Evolutionary conservation across 1,284 basidiomycete genomes (phyloP), one percentile per base, ranked within the genome.

Genomic region (Neolentinus lepideus): DNA sequence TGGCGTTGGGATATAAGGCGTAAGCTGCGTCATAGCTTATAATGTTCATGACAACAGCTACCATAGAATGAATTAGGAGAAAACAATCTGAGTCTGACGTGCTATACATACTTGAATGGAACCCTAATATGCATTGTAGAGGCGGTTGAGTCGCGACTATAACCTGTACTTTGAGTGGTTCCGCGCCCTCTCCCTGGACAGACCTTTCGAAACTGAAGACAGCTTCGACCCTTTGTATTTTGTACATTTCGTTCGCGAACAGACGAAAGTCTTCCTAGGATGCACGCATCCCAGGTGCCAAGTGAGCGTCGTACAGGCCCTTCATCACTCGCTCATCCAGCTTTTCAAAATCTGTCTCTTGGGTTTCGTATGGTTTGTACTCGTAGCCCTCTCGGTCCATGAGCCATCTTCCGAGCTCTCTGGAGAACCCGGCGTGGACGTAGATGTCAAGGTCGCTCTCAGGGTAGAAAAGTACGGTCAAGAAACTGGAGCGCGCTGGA

Each of bases 401-500:
- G 1, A 75, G 60, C 60, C 68, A 71, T 4, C 27, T 38, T 2
- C 62, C 64, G 2, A 75, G 61, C 25, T 63, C 63, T 27, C 58
- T 51, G 19, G 66, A 57, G 48, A 61, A 62, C 0, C 61, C 43
- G 38, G 59, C 63, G 12, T 70, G 64, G 9, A 71, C 68, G 60
- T 79, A 81, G 2, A 80, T 35, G 54, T 81, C 79, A 1, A 81
- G 71, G 61, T 80, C 79, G 2, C 76, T 68, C 16, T 71, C 69
- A 1, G 71, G 70, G 60, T 79, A 81, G 25, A n/a, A 65, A 60
- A 0, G 65, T 62, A 10, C 79, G 61, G 46, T 73, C 72, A 50
- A 81, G 68, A 61, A 80, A 77, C 59, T 80, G 78, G 4, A 81
- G 70, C 1, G 74, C 79, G 27, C 63, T 67, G 0, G 79, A 81